These are phyloP conservation scores for Saitozyma podzolica DNA, from an alignment of 768 basidiomycete species.

Conservation along the genomic window DNA sequence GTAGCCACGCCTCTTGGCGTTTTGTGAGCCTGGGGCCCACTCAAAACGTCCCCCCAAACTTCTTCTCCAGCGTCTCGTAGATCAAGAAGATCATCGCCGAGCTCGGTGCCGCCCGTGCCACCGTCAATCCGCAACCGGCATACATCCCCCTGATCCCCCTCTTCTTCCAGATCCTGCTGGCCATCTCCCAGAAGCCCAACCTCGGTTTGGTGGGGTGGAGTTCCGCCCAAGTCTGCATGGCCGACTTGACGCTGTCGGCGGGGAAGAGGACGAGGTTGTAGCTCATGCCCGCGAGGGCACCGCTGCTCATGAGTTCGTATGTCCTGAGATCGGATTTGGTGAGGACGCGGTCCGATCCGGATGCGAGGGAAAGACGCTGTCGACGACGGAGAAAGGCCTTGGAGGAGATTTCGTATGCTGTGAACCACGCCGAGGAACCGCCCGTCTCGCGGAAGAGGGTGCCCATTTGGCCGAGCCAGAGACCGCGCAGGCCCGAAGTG, in stretches of 20 bases:
- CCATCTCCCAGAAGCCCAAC: constrained; percentile 58
- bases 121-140: constrained; percentile 89
- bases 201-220: constrained; percentile 56
- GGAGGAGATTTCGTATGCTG: constrained; percentile 76
- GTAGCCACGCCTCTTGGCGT: too few relatives aligned
- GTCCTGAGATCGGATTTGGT: constrained; percentile 61
- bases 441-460: constrained; percentile 92
- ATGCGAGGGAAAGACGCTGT: constrained; percentile 14
- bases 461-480: constrained; percentile 96
- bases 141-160: constrained; percentile 83
- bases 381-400: constrained; percentile 63
- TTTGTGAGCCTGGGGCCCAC: too few relatives aligned
- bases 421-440: constrained; percentile 88
- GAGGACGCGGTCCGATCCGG: constrained; percentile 21
- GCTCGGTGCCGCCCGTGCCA: constrained; percentile 78
- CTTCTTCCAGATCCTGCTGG: constrained; percentile 67
- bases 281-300: constrained; percentile 78
- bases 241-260: constrained; percentile 89
- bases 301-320: constrained; percentile 81
- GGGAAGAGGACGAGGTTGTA: constrained; percentile 92
- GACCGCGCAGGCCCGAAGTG: constrained; percentile 70
- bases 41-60: constrained; percentile 54
- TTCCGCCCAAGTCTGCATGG: constrained; percentile 92
- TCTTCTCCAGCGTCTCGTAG: constrained; percentile 71
- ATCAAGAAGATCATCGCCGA: constrained; percentile 91